A percentile compares a stretch with the other conserved stretches of the same genome.
Conservation (phyloP, 2,329 filamentous ascomycete species). For the Parascedosporium putredinis region DNA sequence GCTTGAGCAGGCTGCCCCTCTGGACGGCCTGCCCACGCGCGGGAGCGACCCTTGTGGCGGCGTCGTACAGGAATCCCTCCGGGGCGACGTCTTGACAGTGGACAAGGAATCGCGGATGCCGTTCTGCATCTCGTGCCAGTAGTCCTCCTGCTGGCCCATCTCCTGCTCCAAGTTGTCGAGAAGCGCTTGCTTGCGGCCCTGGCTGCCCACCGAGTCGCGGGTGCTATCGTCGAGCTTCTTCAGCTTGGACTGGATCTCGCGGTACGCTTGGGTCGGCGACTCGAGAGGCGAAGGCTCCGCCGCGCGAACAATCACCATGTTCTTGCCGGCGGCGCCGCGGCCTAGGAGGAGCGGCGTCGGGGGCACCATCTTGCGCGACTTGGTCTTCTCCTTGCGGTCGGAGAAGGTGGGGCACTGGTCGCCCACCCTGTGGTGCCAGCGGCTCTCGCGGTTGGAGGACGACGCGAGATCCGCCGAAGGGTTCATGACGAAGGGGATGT, state of each 20-base stretch:
- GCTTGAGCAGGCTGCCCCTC: constrained; percentile 7
- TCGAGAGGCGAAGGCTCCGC: constrained; percentile 42
- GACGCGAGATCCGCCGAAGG: constrained; percentile 11
- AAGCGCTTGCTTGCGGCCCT: constrained; percentile 32
- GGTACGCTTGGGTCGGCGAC: constrained; percentile 37
- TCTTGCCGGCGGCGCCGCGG: constrained; percentile 25
- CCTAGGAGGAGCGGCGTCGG: constrained; percentile 47
- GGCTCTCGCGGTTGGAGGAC: constrained; percentile 13
- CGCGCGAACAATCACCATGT: constrained; percentile 32
- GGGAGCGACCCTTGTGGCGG: neutral
- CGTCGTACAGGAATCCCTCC: constrained; percentile 18
- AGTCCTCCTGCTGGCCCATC: constrained; percentile 48
- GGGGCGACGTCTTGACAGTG: constrained; percentile 27
- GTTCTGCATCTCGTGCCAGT: constrained; percentile 48
- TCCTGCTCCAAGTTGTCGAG: constrained; percentile 51
- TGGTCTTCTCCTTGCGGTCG: constrained; percentile 32
- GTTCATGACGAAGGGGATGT: constrained; percentile 11
- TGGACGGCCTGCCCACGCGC: constrained; percentile 1
- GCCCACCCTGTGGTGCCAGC: constrained; percentile 48
- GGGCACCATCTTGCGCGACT: constrained; percentile 41
- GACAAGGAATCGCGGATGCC: constrained; percentile 42
- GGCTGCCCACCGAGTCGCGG: constrained; percentile 24
- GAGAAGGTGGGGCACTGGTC: constrained; percentile 51
- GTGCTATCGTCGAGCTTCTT: constrained; percentile 34
- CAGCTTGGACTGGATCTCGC: constrained; percentile 41